Evolutionary conservation across 2,329 filamentous ascomycete species (phyloP).

Genomic region (Knufia petricola): DNA sequence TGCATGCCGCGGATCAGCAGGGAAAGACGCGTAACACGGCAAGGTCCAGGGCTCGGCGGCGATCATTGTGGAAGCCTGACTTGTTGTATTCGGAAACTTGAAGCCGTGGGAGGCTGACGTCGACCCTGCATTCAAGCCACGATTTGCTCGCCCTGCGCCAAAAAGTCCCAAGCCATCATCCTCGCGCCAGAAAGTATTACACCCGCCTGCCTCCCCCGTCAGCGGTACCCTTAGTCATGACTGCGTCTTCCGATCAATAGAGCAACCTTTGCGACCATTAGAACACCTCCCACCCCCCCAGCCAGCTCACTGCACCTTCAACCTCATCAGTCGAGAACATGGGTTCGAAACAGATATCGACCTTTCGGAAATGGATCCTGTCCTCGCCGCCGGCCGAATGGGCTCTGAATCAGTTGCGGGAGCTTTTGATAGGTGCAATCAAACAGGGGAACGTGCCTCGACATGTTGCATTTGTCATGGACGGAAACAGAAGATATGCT

Average conservation of each 20-base stretch:
- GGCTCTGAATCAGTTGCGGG: slow-evolving; percentile 66
- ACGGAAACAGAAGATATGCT: slow-evolving; percentile 91
- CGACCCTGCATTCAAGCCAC: slow-evolving; percentile 4
- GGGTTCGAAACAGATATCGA: slow-evolving; percentile 10
- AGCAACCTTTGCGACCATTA: background rate
- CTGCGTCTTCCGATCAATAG: background rate
- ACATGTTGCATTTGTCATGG: slow-evolving; percentile 99
- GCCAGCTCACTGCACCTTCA: no score
- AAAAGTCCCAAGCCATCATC: slow-evolving; percentile 1
- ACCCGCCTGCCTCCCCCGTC: background rate
- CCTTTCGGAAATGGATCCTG: slow-evolving; percentile 62
- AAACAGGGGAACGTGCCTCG: slow-evolving; percentile 85
- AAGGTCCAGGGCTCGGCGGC: background rate
- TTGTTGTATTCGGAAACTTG: no score
- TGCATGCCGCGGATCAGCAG: background rate
- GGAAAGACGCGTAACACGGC: background rate
- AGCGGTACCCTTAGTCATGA: background rate
- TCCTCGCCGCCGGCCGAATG: slow-evolving; percentile 88
- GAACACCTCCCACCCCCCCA: background rate
- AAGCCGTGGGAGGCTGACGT: slow-evolving; percentile 9
- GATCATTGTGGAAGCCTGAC: background rate
- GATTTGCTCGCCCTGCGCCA: background rate
- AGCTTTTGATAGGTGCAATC: slow-evolving; percentile 78
- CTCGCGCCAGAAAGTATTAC: background rate
- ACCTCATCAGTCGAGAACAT: background rate